Percentiles rank a stretch among this genome's conserved stretches.
These are phyloP conservation scores for Clavispora vitiphila DNA, from an alignment of 805 yeast species.

Conservation along the genomic window DNA sequence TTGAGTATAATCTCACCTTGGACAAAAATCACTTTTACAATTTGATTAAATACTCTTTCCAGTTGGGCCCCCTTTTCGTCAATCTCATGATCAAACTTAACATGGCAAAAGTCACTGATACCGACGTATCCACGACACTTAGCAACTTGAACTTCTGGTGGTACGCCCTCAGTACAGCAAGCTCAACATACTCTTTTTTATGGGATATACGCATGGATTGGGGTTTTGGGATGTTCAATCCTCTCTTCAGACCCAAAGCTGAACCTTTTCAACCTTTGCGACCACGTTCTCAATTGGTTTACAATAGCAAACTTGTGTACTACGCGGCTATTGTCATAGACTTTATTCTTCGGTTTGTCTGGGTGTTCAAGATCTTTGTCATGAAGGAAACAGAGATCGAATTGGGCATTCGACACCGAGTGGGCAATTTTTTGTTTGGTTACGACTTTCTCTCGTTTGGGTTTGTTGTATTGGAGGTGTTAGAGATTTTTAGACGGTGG, in stretches of 20 bases:
- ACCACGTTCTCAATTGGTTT: constrained; percentile 19
- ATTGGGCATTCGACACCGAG: constrained; percentile 11
- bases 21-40: constrained; percentile 61
- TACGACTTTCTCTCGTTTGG: constrained; percentile 46
- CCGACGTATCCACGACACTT: constrained; percentile 8
- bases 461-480: constrained; percentile 57
- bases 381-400: constrained; percentile 22
- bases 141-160: constrained; percentile 32
- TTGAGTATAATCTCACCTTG: constrained; percentile 53
- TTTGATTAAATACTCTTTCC: constrained; percentile 67
- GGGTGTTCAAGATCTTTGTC: constrained; percentile 58
- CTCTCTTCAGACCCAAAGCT: constrained; percentile 13
- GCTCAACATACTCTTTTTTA: constrained; percentile 70
- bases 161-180: constrained; percentile 46
- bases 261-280: constrained; percentile 12
- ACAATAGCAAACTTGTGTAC: constrained; percentile 38
- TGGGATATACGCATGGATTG: constrained; percentile 95
- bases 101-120: constrained; percentile 9
- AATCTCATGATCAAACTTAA: constrained; percentile 19
- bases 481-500: constrained; percentile 82
- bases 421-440: constrained; percentile 28
- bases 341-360: constrained; percentile 63
- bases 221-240: constrained; percentile 57
- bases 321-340: constrained; percentile 56
- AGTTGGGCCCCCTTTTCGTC: constrained; percentile 41